These are phyloP conservation scores for Trapa bicornis DNA, from an alignment of 345 rosid genomes.

Conservation along the genomic window DNA sequence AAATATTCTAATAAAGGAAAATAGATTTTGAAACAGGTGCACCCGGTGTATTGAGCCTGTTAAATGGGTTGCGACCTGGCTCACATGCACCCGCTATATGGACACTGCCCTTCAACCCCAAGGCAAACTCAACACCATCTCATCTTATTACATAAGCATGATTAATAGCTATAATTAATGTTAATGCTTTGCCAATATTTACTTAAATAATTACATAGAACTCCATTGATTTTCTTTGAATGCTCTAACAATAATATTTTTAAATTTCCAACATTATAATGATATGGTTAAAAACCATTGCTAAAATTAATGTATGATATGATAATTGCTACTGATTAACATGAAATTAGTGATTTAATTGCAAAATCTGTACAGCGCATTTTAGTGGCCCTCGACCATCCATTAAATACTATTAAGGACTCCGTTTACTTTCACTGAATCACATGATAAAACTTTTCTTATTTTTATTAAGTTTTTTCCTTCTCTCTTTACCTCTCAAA, in stretches of 20 bases:
- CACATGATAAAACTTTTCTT: slow-evolving; percentile 8
- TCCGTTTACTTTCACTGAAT: slow-evolving; percentile 18
- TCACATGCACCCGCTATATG: not conserved
- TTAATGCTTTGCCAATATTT: too few relatives aligned
- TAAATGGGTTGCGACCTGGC: not conserved
- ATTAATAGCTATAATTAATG: too few relatives aligned
- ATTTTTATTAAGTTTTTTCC: slow-evolving; percentile 6
- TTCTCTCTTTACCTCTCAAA: slow-evolving; percentile 9
- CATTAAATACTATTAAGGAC: slow-evolving; percentile 10
- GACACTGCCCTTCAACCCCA: slow-evolving; percentile 2
- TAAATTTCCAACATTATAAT: too few relatives aligned
- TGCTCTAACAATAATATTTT: too few relatives aligned
- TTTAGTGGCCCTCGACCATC: slow-evolving; percentile 7
- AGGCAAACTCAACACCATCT: too few relatives aligned
- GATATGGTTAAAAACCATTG: too few relatives aligned
- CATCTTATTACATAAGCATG: too few relatives aligned
- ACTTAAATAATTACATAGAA: too few relatives aligned
- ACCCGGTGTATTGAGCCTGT: not conserved
- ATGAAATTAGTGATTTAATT: too few relatives aligned
- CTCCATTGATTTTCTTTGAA: too few relatives aligned
- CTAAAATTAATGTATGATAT: too few relatives aligned
- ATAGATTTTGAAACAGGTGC: not conserved
- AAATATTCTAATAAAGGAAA: not conserved
- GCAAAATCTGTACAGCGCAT: slow-evolving; percentile 3
- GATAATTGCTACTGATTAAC: too few relatives aligned